phyloP scores from a whole-genome alignment of 176 grass and related monocot genomes.

The Carex scoparia region DNA sequence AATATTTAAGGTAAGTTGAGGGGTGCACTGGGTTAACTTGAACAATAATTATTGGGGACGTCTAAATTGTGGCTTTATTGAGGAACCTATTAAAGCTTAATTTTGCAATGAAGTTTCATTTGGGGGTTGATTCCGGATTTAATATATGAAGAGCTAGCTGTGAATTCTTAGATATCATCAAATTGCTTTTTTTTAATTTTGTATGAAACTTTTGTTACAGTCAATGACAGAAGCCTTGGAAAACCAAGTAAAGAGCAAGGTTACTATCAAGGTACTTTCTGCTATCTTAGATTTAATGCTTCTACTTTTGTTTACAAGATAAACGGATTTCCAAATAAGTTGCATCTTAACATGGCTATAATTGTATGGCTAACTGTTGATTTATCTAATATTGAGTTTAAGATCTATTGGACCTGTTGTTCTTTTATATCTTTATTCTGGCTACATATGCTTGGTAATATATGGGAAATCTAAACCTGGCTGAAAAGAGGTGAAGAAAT shows the following conservation, averaged over 20 bases:
- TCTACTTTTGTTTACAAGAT: neutral
- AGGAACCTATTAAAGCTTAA: neutral
- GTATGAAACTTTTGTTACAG: conserved; percentile 34
- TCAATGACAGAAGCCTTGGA: conserved; percentile 70
- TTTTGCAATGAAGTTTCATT: neutral
- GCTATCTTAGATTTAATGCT: neutral
- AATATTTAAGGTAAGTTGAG: conserved; percentile 2
- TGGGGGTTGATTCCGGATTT: neutral
- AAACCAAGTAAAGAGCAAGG: conserved; percentile 70
- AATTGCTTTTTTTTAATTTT: conserved; percentile 1
- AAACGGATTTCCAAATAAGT: neutral
- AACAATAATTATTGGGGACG: neutral
- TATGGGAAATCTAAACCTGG: neutral
- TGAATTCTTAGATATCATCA: neutral
- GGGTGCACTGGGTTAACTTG: neutral
- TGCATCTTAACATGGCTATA: neutral
- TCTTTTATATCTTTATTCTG: neutral
- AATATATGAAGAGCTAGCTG: neutral
- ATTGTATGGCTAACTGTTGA: neutral
- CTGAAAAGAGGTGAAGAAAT: neutral
- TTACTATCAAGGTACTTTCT: conserved; percentile 54
- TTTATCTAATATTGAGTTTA: neutral
- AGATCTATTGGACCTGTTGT: neutral
- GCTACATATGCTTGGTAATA: neutral
- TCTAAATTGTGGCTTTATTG: neutral